These are phyloP conservation scores for Rugonectria rugulosa DNA, from an alignment of 2,329 filamentous ascomycete species.

Conservation along the genomic window DNA sequence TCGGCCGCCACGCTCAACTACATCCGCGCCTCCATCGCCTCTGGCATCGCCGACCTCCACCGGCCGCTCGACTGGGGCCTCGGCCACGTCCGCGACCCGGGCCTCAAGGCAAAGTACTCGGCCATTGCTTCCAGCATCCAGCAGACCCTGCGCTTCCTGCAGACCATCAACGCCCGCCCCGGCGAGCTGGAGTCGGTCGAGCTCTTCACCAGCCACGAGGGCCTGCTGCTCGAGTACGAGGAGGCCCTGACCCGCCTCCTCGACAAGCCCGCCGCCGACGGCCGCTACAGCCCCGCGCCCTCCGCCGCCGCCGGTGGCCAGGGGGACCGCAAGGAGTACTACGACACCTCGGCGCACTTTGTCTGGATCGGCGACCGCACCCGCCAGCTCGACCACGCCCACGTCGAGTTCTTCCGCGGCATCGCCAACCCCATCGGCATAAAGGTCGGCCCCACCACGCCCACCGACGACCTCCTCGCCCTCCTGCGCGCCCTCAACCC, in stretches of 20 bases:
- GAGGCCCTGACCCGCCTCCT: constrained; percentile 82
- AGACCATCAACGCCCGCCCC: constrained; percentile 86
- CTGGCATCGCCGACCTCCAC: constrained; percentile 92
- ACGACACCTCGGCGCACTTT: constrained; percentile 95
- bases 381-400: constrained; percentile 88
- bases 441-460: constrained; percentile 91
- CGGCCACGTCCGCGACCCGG: constrained; percentile 86
- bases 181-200: constrained; percentile 90
- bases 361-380: constrained; percentile 99
- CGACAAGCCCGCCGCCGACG: constrained; percentile 63
- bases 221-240: constrained; percentile 93
- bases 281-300: constrained; percentile 52
- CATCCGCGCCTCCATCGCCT: constrained; percentile 81
- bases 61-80: constrained; percentile 94
- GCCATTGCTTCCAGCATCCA: constrained; percentile 85
- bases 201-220: constrained; percentile 95
- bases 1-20: constrained; percentile 96
- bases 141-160: constrained; percentile 93
- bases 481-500: constrained; percentile 91
- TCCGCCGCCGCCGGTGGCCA: no score
- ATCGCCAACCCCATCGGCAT: constrained; percentile 96
- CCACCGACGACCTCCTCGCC: constrained; percentile 74
- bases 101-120: constrained; percentile 85
- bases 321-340: constrained; percentile 69
- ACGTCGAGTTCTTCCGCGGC: constrained; percentile 97